phyloP scores from a whole-genome alignment of 371 early-diverging fungal species.

The Umbelopsis sp. region DNA sequence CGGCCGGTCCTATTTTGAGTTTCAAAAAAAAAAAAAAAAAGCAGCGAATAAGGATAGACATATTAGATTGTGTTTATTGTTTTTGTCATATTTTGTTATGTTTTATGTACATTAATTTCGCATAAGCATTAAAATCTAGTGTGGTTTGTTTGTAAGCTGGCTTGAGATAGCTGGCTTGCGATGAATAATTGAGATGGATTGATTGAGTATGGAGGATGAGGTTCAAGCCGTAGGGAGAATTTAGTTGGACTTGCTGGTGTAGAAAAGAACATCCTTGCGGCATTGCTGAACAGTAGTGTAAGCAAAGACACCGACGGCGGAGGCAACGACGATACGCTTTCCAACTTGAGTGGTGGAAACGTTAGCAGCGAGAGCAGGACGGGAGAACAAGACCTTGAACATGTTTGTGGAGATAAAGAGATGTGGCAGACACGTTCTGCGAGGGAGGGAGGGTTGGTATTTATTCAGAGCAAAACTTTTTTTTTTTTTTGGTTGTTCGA shows the following conservation, averaged over 20 bases:
- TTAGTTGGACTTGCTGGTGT: slow-evolving; percentile 13
- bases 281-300: slow-evolving; percentile 14
- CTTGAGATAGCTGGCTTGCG: too few relatives aligned
- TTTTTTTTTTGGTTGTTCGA: background rate
- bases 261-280: slow-evolving; percentile 16
- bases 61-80: background rate
- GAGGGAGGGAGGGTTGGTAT: background rate
- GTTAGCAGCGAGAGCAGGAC: slow-evolving; percentile 3
- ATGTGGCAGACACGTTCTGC: background rate
- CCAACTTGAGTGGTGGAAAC: slow-evolving; percentile 7
- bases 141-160: background rate
- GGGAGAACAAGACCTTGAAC: slow-evolving; percentile 14
- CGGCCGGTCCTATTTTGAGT: too few relatives aligned
- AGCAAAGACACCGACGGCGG: slow-evolving; percentile 14
- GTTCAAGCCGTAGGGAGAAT: too few relatives aligned
- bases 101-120: slow-evolving; percentile 12
- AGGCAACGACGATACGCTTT: slow-evolving; percentile 6
- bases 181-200: background rate
- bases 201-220: background rate
- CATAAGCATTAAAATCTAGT: background rate
- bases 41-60: background rate
- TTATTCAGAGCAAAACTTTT: background rate
- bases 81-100: background rate
- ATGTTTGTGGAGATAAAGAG: background rate
- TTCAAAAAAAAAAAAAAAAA: background rate